phyloP scores from a whole-genome alignment of 2,329 filamentous ascomycete genomes.

The Corinectria fuckeliana region DNA sequence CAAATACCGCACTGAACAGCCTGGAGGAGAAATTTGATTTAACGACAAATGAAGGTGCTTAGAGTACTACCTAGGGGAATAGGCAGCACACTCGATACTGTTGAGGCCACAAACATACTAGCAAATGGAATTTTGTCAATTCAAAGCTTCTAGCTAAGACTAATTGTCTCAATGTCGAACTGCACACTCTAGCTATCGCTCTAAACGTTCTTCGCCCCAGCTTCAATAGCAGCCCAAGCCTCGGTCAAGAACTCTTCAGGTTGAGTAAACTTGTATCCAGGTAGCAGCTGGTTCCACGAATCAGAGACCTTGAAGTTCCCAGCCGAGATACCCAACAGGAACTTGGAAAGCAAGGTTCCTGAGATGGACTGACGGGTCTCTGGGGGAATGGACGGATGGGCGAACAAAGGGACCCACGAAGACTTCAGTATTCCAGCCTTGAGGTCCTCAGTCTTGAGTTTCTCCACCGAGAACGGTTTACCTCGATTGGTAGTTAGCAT shows the following conservation, averaged over 20 bases:
- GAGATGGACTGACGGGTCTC: no score
- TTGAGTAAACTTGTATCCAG: constrained; percentile 50
- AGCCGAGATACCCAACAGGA: constrained; percentile 6
- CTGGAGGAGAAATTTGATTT: no score
- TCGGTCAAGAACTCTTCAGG: constrained; percentile 50
- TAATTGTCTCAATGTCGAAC: no score
- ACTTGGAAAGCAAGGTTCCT: constrained; percentile 12
- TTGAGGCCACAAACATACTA: no score
- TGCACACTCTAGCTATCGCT: no score
- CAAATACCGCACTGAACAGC: no score
- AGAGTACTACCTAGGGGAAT: no score
- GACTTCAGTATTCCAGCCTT: constrained; percentile 28
- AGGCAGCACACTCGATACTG: no score
- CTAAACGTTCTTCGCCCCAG: no score
- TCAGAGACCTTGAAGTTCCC: constrained; percentile 45
- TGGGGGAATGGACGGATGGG: constrained; percentile 25
- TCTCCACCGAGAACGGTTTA: constrained; percentile 27
- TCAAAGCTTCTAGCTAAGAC: no score
- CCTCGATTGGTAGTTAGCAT: constrained; percentile 14
- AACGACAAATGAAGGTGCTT: no score
- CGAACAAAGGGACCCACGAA: constrained; percentile 31
- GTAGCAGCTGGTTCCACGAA: constrained; percentile 52
- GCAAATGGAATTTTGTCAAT: no score
- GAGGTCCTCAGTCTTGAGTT: constrained; percentile 28
- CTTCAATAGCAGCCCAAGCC: constrained; percentile 32